Evolutionary conservation across 176 grass and related monocot genomes (phyloP).

Genomic region (Saccharum spontaneum): DNA sequence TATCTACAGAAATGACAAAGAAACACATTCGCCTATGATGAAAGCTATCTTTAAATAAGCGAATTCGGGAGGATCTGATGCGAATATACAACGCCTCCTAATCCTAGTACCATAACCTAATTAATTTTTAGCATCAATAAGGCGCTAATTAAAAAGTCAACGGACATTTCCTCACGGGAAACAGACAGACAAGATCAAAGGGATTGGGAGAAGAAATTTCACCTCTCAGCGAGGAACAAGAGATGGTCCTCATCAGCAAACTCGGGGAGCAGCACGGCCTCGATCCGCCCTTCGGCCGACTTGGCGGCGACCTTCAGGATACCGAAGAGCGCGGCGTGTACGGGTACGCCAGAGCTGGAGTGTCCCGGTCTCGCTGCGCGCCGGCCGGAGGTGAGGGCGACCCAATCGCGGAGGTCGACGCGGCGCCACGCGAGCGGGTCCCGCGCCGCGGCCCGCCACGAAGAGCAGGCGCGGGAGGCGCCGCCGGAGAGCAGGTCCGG

Average conservation of each 20-base stretch:
- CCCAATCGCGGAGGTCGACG: constrained; percentile 60
- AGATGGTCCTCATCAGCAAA: constrained; percentile 56
- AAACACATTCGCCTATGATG: background rate
- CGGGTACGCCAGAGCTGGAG: background rate
- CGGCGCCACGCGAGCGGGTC: constrained; percentile 57
- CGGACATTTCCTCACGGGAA: background rate
- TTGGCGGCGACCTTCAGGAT: constrained; percentile 33
- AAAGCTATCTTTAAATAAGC: background rate
- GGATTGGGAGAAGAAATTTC: constrained; percentile 23
- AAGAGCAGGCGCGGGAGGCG: constrained; percentile 42
- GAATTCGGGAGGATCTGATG: background rate
- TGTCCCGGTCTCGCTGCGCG: background rate
- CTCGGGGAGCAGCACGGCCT: constrained; percentile 45
- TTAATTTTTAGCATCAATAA: background rate
- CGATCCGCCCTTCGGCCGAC: constrained; percentile 29
- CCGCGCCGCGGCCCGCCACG: constrained; percentile 48
- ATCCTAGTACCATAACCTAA: background rate
- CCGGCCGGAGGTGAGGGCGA: constrained; percentile 21
- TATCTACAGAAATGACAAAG: background rate
- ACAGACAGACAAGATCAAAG: background rate
- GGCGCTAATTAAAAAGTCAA: background rate
- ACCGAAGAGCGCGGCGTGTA: constrained; percentile 8
- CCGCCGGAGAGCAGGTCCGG: constrained; percentile 47
- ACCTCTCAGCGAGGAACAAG: constrained; percentile 50
- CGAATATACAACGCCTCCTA: background rate